Evolutionary conservation across 108 stramenopile genomes (phyloP).

Genomic region (Skeletonema grethae): DNA sequence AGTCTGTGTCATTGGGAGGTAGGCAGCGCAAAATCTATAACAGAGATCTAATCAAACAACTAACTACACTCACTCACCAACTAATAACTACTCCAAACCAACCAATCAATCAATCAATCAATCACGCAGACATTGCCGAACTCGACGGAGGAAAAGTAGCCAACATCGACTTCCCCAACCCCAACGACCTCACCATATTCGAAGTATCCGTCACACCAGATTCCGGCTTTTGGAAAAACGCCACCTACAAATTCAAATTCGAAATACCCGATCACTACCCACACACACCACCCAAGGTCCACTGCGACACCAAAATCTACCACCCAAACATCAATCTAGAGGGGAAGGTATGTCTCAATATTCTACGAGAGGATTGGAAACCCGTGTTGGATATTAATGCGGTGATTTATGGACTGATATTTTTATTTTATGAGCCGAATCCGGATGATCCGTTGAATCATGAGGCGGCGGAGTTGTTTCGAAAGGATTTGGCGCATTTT

Average conservation of each 20-base stretch:
- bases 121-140: slow-evolving; percentile 93
- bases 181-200: slow-evolving; percentile 95
- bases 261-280: slow-evolving; percentile 96
- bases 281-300: slow-evolving; percentile 98
- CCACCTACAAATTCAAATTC: slow-evolving; percentile 95
- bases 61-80: background rate
- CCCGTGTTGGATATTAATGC: slow-evolving; percentile 99
- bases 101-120: background rate
- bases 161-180: slow-evolving; percentile 90
- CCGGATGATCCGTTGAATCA: slow-evolving; percentile 99
- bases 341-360: slow-evolving; percentile 99
- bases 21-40: no score
- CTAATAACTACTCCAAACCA: background rate
- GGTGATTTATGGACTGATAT: slow-evolving; percentile 98
- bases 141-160: slow-evolving; percentile 98
- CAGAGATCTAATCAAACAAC: background rate
- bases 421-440: slow-evolving; percentile 99
- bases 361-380: slow-evolving; percentile 99
- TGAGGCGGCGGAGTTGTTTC: slow-evolving; percentile 96
- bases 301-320: slow-evolving; percentile 93
- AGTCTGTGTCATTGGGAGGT: no score
- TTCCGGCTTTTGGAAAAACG: slow-evolving; percentile 94
- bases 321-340: slow-evolving; percentile 99
- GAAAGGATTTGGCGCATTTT: slow-evolving; percentile 90
- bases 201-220: slow-evolving; percentile 89